Conservation (phyloP, 139 green algal genomes). For the Tetradesmus lagerheimii region DNA sequence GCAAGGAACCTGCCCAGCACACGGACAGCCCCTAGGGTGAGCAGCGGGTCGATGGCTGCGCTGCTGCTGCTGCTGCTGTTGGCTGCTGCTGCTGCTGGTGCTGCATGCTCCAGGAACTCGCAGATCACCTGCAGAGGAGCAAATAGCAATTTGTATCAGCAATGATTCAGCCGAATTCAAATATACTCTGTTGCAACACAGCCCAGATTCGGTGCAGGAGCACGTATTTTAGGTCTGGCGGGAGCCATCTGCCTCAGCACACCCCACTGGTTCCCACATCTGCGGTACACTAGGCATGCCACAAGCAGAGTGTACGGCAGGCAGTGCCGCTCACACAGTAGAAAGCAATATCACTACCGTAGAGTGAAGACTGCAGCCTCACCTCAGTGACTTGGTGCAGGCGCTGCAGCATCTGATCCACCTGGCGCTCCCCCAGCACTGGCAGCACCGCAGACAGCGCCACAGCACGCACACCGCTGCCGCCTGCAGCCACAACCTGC, state of each 20-base stretch:
- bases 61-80: neutral
- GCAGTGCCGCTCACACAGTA: too few relatives aligned
- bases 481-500: neutral
- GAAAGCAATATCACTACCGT: too few relatives aligned
- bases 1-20: conserved; percentile 55
- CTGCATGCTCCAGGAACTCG: conserved; percentile 34
- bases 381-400: conserved; percentile 26
- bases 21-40: conserved; percentile 22
- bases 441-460: neutral
- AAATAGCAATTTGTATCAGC: neutral
- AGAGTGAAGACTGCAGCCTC: too few relatives aligned
- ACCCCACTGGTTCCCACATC: too few relatives aligned
- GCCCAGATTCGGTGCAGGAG: neutral
- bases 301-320: too few relatives aligned
- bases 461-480: neutral
- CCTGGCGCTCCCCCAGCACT: neutral
- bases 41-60: neutral
- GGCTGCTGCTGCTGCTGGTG: neutral
- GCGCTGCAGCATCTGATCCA: conserved; percentile 18
- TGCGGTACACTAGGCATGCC: too few relatives aligned
- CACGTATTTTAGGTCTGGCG: too few relatives aligned
- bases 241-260: too few relatives aligned
- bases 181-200: neutral
- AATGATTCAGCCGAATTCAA: too few relatives aligned
- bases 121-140: neutral